These are phyloP conservation scores for Dactylonectria estremocensis DNA, from an alignment of 2,329 filamentous ascomycete genomes.

Conservation along the genomic window DNA sequence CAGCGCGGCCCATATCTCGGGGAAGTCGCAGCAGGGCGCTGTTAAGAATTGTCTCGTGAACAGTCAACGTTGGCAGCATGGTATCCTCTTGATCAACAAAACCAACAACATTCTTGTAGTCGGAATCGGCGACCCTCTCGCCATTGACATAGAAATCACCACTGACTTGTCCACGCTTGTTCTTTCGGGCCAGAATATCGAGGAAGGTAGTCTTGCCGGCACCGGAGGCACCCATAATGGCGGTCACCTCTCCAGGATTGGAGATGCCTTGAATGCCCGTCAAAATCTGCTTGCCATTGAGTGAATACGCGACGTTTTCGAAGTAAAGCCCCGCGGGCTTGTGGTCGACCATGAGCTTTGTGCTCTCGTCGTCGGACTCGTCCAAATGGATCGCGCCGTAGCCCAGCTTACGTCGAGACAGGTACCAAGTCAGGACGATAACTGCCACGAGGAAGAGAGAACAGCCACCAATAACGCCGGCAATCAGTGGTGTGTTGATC, in stretches of 20 bases:
- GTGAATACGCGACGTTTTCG: slow-evolving; percentile 86
- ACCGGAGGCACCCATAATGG: slow-evolving; percentile 98
- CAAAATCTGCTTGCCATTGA: slow-evolving; percentile 92
- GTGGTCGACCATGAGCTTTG: slow-evolving; percentile 91
- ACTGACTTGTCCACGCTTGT: slow-evolving; percentile 85
- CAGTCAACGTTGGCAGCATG: slow-evolving; percentile 94
- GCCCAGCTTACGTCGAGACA: slow-evolving; percentile 80
- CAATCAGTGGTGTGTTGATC: slow-evolving; percentile 97
- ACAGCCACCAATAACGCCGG: slow-evolving; percentile 89
- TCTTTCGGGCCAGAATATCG: slow-evolving; percentile 96
- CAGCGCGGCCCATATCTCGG: slow-evolving; percentile 85
- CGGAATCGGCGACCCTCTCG: slow-evolving; percentile 85
- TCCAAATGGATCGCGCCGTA: slow-evolving; percentile 86
- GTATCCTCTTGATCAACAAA: slow-evolving; percentile 99
- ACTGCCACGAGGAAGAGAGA: slow-evolving; percentile 91
- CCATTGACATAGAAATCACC: slow-evolving; percentile 96
- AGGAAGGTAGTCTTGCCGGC: slow-evolving; percentile 98
- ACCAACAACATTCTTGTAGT: slow-evolving; percentile 93
- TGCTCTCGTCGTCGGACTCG: slow-evolving; percentile 89
- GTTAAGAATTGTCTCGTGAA: slow-evolving; percentile 97
- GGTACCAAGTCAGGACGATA: slow-evolving; percentile 88
- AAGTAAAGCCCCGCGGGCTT: slow-evolving; percentile 92
- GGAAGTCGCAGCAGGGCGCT: slow-evolving; percentile 94
- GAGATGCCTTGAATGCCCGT: slow-evolving; percentile 86
- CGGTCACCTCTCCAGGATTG: slow-evolving; percentile 95